A percentile compares a stretch with the other conserved stretches of the same genome.
Conservation (phyloP, 805 yeast genomes). For the Saccharomycopsis fermentans region DNA sequence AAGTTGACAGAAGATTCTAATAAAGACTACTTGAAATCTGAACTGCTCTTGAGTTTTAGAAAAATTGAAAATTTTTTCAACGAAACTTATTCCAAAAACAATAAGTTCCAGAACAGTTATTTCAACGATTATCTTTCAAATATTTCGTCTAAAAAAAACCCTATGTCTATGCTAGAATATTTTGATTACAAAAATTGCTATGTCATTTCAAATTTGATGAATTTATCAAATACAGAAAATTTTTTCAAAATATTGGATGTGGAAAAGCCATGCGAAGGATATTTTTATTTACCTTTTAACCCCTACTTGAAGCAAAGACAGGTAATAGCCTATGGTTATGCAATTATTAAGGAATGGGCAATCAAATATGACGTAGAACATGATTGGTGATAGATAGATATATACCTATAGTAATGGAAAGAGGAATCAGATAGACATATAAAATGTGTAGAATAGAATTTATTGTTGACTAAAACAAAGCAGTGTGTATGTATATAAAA, state of each 20-base stretch:
- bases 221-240: neutral
- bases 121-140: neutral
- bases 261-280: slow-evolving; percentile 1
- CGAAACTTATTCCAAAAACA: slow-evolving; percentile 6
- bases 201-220: neutral
- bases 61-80: slow-evolving; percentile 9
- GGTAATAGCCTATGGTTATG: slow-evolving; percentile 13
- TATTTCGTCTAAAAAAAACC: neutral
- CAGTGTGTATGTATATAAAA: neutral
- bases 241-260: slow-evolving; percentile 2
- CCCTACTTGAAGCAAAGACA: slow-evolving; percentile 10
- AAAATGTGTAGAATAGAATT: neutral
- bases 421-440: neutral
- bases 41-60: slow-evolving; percentile 5
- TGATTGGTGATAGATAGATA: slow-evolving; percentile 4
- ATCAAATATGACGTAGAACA: slow-evolving; percentile 8
- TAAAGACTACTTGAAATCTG: slow-evolving; percentile 13
- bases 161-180: slow-evolving; percentile 11
- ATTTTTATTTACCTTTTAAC: slow-evolving; percentile 17
- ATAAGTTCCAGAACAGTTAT: slow-evolving; percentile 3
- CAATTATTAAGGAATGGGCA: slow-evolving; percentile 16
- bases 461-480: neutral
- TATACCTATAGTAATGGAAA: neutral
- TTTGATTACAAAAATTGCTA: slow-evolving; percentile 10
- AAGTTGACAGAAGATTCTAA: slow-evolving; percentile 4